These are phyloP conservation scores for Leishmania guyanensis DNA, from an alignment of 208 protist genomes.

Conservation along the genomic window DNA sequence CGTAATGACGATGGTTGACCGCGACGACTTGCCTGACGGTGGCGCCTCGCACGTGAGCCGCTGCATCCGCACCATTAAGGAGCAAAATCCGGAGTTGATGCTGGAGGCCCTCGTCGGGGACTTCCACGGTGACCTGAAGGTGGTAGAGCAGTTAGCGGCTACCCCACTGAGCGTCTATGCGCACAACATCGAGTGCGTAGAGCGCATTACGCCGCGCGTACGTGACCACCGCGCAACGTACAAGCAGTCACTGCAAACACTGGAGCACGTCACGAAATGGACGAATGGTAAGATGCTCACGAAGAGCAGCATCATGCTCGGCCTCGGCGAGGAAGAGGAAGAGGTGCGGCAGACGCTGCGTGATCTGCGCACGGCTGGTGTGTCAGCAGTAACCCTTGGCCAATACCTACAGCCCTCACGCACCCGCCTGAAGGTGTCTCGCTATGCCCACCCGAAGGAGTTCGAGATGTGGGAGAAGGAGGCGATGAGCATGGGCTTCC, in stretches of 20 bases:
- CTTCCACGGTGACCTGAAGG: conserved; percentile 92
- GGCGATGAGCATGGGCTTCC: conserved; percentile 95
- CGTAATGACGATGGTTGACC: conserved; percentile 98
- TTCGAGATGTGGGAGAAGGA: conserved; percentile 96
- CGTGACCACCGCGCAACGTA: conserved; percentile 96
- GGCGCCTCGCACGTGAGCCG: conserved; percentile 93
- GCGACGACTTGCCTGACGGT: conserved; percentile 95
- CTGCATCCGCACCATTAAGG: conserved; percentile 92
- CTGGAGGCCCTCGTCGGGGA: conserved; percentile 98
- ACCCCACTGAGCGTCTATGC: conserved; percentile 97
- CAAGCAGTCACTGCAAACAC: conserved; percentile 93
- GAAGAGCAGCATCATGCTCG: conserved; percentile 99
- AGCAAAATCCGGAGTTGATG: conserved; percentile 68
- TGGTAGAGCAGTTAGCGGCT: conserved; percentile 87
- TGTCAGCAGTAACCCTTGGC: conserved; percentile 95
- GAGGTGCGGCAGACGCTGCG: conserved; percentile 96
- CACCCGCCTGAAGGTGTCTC: conserved; percentile 96
- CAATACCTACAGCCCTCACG: conserved; percentile 97
- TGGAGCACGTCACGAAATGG: conserved; percentile 91
- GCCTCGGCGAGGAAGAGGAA: conserved; percentile 95
- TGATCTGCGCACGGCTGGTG: conserved; percentile 91
- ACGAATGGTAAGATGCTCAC: conserved; percentile 91
- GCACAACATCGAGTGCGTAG: conserved; percentile 98
- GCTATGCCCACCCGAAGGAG: conserved; percentile 96
- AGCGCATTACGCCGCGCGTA: conserved; percentile 91